These are phyloP conservation scores for Calonectria crousiana DNA, from an alignment of 2,329 filamentous ascomycete species.

Conservation along the genomic window DNA sequence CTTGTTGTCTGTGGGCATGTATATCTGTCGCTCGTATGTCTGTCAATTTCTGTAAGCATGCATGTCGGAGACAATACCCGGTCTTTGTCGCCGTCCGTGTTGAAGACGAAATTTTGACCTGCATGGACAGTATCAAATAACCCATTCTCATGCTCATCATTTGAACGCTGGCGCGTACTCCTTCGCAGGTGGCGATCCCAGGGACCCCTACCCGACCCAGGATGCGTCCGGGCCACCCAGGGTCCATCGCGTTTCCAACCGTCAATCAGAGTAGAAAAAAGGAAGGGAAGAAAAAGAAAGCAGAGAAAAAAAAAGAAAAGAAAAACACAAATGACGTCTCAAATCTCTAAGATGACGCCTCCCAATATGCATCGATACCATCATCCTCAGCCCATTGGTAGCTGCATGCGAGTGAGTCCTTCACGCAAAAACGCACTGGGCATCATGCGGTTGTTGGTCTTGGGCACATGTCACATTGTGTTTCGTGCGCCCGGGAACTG, in stretches of 20 bases:
- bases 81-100: not conserved
- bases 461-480: not conserved
- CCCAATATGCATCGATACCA: not conserved
- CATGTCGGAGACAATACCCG: slow-evolving; percentile 2
- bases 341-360: not conserved
- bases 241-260: not conserved
- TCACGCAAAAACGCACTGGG: not conserved
- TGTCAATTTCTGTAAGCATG: not conserved
- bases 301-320: not conserved
- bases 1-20: slow-evolving; percentile 1
- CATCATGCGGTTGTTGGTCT: not conserved
- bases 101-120: slow-evolving; percentile 14
- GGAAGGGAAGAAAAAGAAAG: not conserved
- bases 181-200: not conserved
- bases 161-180: not conserved
- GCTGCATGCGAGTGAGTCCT: not conserved
- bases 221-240: not conserved
- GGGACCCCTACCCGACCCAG: slow-evolving; percentile 4
- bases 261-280: not conserved
- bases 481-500: slow-evolving; percentile 13
- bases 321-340: not conserved
- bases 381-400: not conserved
- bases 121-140: not conserved
- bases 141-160: slow-evolving; percentile 4
- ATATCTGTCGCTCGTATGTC: not conserved